Evolutionary conservation across 1,284 basidiomycete genomes (phyloP), one percentile per base, ranked within the genome.

Genomic region (Pisolithus thermaeus): DNA sequence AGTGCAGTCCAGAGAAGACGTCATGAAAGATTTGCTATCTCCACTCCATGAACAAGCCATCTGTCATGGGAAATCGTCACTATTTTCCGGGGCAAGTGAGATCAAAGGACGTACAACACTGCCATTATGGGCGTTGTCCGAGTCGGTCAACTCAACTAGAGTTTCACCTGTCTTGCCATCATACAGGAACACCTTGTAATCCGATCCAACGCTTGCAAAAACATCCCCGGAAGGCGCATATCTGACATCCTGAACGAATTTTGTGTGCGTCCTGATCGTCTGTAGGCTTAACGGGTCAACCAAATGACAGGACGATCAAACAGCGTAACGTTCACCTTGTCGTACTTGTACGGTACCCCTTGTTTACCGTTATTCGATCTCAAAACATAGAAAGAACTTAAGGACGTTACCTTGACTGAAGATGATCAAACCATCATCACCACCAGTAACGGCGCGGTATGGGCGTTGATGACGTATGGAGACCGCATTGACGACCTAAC

Each of bases 191-290:
- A 87, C 73, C 72, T 94, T 96, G 46, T 79, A 83, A 70, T 99
- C 97, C 4, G 92, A 91, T 27, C 93, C 96, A 14, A 92, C 93
- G 44, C 92, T 94, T 14, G 84, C 89, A 65, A 98, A 97, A 23
- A 84, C 73, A 45, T 87, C 81, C 3, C 93, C 94, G 32, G 84
- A 84, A 0, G 87, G 84, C 0, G 92, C 79, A 65, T 86, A 97
- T 51, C 83, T 81, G 22, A 98, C 83, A 54, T 97, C 92, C 67
- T 97, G 93, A 4, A 99, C 92, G 66, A 97, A 99, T 65, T 90
- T 91, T 3, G 87, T 88, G 68, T 99, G 97, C 0, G 87, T 90
- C 63, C 83, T 86, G 68, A 95, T 88, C n/a, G 83, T 84, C 84
- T 87, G 47, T 30, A 22, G 45, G 25, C 18, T 27, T 7, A 38